Evolutionary conservation across 1,284 basidiomycete genomes (phyloP), one percentile per base, ranked within the genome.

Genomic region (Tremellales sp.): DNA sequence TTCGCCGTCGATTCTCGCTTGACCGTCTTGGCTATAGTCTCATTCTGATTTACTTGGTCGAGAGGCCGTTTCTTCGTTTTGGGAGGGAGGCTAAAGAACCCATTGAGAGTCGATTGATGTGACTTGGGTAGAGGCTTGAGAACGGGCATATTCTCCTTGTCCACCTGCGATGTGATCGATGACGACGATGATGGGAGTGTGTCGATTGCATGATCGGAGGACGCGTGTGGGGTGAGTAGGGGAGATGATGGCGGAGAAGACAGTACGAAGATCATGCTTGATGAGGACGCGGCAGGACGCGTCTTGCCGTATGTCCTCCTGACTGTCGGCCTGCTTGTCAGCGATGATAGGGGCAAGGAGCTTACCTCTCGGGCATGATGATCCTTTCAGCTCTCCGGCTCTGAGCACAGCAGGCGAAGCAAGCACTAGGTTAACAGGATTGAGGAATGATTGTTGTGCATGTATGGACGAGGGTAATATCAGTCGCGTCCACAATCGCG

Each of bases 221-320:
- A 40, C 5, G 39, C 21, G 23, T 40, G 39, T 22, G 39, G 39
- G 4, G 39, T 33, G 22, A 27, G 33, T 31, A 43, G 31, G 4
- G 26, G 42, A 37, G 48, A 46, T 8, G 49, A 43, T 3, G 51
- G 35, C 12, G 54, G 52, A n/a, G n/a, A n/a, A 35, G 53, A 37
- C 2, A 51, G 40, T 10, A 46, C 43, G 25, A 54, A 52, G 21
- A 46, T 29, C 12, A 37, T 8, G 29, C 52, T 29, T 19, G 58
- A 59, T 8, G 52, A 52, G 3, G 59, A 51, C n/a, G 58, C 48
- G 2, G 56, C 36, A 4, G 53, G 46, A 6, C 39, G 48, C 19
- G 56, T 36, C 40, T 57, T 61, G 33, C 67, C 65, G 40, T 70
- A 70, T 24, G 67, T 70, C 42, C 61, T 40, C 17, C 57, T 53